Percentiles rank a stretch among this genome's conserved stretches.
Conservation (phyloP, 805 yeast species). For the Yarrowia yakushimensis region DNA sequence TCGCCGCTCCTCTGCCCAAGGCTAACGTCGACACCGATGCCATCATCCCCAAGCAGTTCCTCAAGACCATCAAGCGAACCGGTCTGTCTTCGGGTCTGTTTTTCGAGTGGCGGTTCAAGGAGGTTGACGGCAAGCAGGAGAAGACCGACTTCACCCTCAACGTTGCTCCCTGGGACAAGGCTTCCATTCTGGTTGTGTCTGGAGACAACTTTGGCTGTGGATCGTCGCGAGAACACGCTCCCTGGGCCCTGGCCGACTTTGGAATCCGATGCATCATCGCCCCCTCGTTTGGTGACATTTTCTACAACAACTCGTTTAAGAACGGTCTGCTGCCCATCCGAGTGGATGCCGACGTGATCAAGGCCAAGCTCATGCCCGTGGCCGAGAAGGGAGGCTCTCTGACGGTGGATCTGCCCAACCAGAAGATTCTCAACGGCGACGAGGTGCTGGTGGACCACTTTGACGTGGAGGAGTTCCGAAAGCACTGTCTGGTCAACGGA, state of each 20-base stretch:
- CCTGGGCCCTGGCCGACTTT: conserved; percentile 98
- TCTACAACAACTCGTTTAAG: conserved; percentile 95
- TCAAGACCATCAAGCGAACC: conserved; percentile 96
- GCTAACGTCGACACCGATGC: conserved; percentile 98
- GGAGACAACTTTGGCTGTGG: conserved; percentile 99
- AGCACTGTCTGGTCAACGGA: conserved; percentile 91
- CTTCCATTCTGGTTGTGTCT: conserved; percentile 82
- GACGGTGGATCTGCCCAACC: conserved; percentile 82
- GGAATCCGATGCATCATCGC: conserved; percentile 96
- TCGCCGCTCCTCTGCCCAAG: conserved; percentile 91
- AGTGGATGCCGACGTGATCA: conserved; percentile 73
- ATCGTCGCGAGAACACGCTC: conserved; percentile 98
- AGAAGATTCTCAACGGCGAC: conserved; percentile 65
- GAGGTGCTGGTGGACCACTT: conserved; percentile 77
- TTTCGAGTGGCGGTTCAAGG: conserved; percentile 78
- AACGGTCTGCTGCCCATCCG: conserved; percentile 93
- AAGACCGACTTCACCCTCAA: conserved; percentile 90
- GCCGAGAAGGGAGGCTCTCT: conserved; percentile 70
- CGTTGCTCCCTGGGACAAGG: conserved; percentile 72
- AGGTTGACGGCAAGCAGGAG: conserved; percentile 50
- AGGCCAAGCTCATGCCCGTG: conserved; percentile 68
- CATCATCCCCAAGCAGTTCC: conserved; percentile 93
- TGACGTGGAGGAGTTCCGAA: conserved; percentile 87
- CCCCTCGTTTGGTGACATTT: conserved; percentile 97
- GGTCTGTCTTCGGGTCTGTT: conserved; percentile 86